These are phyloP conservation scores for Ilex aquifolium DNA, from an alignment of 257 asterid genomes.

Conservation along the genomic window DNA sequence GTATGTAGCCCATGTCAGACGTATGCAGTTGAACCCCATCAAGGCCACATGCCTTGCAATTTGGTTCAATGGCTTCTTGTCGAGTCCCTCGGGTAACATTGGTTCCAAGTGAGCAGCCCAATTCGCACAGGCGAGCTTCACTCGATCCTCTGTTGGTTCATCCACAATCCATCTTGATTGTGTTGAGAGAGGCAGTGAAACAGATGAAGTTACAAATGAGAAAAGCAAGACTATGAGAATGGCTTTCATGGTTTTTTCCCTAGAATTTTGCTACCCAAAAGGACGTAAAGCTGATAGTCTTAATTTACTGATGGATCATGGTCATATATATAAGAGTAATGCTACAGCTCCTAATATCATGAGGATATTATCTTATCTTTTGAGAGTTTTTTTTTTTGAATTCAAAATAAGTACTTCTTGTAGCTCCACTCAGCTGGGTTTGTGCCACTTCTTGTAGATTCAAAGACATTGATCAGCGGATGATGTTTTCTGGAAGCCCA, in stretches of 20 bases:
- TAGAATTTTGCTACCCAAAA: too few species aligned
- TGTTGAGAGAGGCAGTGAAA: slow-evolving; percentile 38
- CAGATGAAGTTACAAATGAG: slow-evolving; percentile 7
- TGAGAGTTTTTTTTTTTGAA: too few species aligned
- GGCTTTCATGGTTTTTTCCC: neutral
- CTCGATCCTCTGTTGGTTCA: slow-evolving; percentile 30
- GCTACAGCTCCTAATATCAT: too few species aligned
- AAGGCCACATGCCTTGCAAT: slow-evolving; percentile 20
- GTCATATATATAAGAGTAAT: too few species aligned
- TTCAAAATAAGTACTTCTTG: too few species aligned
- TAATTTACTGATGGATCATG: too few species aligned
- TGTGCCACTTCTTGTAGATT: too few species aligned
- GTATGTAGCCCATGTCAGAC: slow-evolving; percentile 63
- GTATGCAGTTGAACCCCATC: slow-evolving; percentile 65
- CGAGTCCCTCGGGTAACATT: slow-evolving; percentile 59
- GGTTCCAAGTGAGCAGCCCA: slow-evolving; percentile 61
- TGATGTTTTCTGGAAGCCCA: too few species aligned
- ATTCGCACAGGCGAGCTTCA: slow-evolving; percentile 52
- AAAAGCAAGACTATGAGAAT: slow-evolving; percentile 5
- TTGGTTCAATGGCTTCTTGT: slow-evolving; percentile 36
- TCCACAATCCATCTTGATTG: slow-evolving; percentile 57
- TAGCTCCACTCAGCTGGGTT: too few species aligned
- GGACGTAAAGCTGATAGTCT: too few species aligned
- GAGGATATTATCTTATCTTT: too few species aligned
- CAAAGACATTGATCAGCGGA: too few species aligned